Evolutionary conservation across 306 rosid genomes (phyloP), one percentile per base, ranked within the genome.

Genomic region (Ammopiptanthus mongolicus): DNA sequence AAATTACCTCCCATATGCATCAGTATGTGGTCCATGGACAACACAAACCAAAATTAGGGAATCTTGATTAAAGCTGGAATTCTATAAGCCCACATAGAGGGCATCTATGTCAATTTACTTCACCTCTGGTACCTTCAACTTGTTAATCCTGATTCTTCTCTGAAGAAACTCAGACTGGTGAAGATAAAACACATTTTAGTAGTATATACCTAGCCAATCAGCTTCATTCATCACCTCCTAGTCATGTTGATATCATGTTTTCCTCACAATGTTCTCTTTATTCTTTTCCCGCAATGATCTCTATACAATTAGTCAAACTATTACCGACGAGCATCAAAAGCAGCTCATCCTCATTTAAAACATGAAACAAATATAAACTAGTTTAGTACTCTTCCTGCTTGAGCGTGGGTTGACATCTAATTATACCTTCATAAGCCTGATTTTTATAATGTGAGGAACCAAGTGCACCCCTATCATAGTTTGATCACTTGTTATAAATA

Each of bases 251-350:
- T 31, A 29, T n/a, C 21, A 29, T 29, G 22, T 58, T 58, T 28
- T 21, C 12, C 65, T 28, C 14, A 1, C 11, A 29, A 60, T 60
- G 14, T 15, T 33, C 65, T 34, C 13, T 11, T 63, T 29, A 2
- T 22, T 8, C 2, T 2, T 29, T 17, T 5, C 2, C 37, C 37
- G 14, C 33, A 36, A 36, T 7, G 11, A 1, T 1, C n/a, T 10
- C 1, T 22, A 65, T 50, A 22, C 14, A 19, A 55, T 13, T 62
- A 23, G 69, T 65, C 48, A 65, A 57, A 39, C 50, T 57, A 66
- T 73, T 46, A 33, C 53, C 21, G 58, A 74, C 25, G 51, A 59
- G 61, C 51, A 17, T 29, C 58, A 51, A 75, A 52, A 69, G 71
- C 5, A 61, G 64, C n/a, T 61, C 53, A 69, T 41, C 14, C 55